Evolutionary conservation across 1,284 basidiomycete species (phyloP), one percentile per base, ranked within the genome.

Genomic region (Laetiporus sulphureus): DNA sequence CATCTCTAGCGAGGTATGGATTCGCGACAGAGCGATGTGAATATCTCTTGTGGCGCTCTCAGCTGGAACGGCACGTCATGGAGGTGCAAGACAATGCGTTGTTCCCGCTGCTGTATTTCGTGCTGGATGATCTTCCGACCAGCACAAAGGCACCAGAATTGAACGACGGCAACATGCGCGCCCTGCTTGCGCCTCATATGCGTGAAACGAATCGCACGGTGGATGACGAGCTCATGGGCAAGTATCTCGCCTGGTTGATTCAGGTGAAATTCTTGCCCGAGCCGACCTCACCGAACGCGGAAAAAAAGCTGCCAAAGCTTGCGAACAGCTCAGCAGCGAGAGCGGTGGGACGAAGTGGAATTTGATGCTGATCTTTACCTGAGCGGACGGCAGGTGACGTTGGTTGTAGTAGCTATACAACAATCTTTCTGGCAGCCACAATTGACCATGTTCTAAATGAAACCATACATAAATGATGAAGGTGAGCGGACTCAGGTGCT

Each of bases 31-130:
- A 75, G 48, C 76, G 78, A 49, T 85, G 83, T 56, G 95, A 97
- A 59, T 99, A 99, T 67, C 66, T 98, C 38, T 70, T 83, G 4
- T 99, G 96, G 96, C 77, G 96, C 35, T 77, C 86, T 21, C 81
- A 81, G 60, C 79, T 99, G 44, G 96, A 99, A 65, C 86, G 90
- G 56, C 94, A 98, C 62, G 94, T 97, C 36, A 82, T 98, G 70
- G 83, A 91, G 49, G 78, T 77, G 16, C 85, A 94, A 66, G 93
- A 97, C 65, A 99, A 99, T 53, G 96, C 96, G 2, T 73, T 99
- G 32, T 99, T 97, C 78, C 96, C 96, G 3, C 71, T 99, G 10
- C 74, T 99, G 19, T 94, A 99, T 66, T 98, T 97, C 57, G 96
- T 98, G 16, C 70, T 99, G 16, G 95, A 98, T 61, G 96, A 99